phyloP scores from a whole-genome alignment of 345 rosid genomes.

The Viola odorata region DNA sequence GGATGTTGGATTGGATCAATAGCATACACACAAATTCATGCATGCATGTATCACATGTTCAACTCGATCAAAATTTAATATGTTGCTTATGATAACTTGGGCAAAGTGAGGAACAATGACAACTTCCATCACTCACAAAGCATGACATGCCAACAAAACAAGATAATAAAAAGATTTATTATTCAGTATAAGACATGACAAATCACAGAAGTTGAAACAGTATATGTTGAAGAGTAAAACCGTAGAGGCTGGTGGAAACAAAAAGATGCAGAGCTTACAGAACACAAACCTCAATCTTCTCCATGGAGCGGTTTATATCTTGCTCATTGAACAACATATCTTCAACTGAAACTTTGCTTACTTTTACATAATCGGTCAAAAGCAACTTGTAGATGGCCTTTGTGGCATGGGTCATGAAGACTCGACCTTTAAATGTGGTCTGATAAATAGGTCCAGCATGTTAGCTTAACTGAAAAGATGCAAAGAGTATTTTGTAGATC shows the following conservation, averaged over 20 bases:
- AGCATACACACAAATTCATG: too few species aligned
- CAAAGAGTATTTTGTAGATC: neutral
- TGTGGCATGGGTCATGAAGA: conserved; percentile 97
- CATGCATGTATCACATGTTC: too few species aligned
- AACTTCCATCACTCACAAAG: too few species aligned
- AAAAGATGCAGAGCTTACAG: neutral
- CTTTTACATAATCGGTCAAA: conserved; percentile 90
- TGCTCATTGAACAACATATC: conserved; percentile 95
- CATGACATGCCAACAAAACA: too few species aligned
- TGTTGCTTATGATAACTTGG: too few species aligned
- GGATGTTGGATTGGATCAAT: too few species aligned
- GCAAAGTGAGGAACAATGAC: too few species aligned
- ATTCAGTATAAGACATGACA: too few species aligned
- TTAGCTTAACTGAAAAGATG: conserved; percentile 5
- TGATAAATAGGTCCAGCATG: conserved; percentile 19
- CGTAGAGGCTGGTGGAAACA: neutral
- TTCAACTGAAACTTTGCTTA: conserved; percentile 94
- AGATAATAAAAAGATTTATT: too few species aligned
- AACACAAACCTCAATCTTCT: conserved; percentile 67
- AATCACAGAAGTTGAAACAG: too few species aligned
- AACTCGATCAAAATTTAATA: too few species aligned
- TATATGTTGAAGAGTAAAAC: too few species aligned
- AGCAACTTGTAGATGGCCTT: conserved; percentile 87
- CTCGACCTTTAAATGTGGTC: conserved; percentile 89
- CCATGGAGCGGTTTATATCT: conserved; percentile 86